Conservation (phyloP, 2,329 filamentous ascomycete species). For the Xylariaceae sp. region DNA sequence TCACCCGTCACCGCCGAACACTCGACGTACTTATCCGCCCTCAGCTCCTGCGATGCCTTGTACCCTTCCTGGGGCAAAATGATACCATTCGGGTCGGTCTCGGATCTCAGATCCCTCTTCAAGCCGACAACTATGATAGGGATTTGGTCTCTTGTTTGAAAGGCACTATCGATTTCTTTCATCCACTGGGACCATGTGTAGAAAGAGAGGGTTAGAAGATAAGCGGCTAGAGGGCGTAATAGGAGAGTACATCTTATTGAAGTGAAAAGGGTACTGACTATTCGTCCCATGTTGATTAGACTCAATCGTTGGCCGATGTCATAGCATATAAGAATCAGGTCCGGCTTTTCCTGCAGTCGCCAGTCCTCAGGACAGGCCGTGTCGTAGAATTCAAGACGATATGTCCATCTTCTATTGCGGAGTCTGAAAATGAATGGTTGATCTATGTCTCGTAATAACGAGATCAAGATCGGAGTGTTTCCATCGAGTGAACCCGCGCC, state of each 20-base stretch:
- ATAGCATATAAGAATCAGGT: conserved; percentile 55
- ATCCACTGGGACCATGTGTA: conserved; percentile 45
- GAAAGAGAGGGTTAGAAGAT: conserved; percentile 1
- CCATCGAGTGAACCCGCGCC: conserved; percentile 37
- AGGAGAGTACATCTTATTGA: background rate
- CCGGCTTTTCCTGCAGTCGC: conserved; percentile 48
- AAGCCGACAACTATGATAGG: conserved; percentile 54
- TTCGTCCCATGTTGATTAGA: conserved; percentile 52
- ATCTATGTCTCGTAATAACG: conserved; percentile 51
- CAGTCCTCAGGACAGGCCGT: conserved; percentile 54
- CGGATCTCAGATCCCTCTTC: conserved; percentile 55
- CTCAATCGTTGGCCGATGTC: conserved; percentile 55
- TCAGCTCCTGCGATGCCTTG: conserved; percentile 50
- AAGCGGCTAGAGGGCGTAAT: background rate
- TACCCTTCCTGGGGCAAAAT: conserved; percentile 59
- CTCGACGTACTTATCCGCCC: conserved; percentile 58
- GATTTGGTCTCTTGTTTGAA: conserved; percentile 42
- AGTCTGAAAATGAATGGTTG: conserved; percentile 57
- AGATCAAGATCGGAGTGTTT: conserved; percentile 34
- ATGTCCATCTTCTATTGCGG: conserved; percentile 40
- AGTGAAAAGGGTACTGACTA: conserved; percentile 37
- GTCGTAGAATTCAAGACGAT: conserved; percentile 55
- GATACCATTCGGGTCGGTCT: conserved; percentile 53
- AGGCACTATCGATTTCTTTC: conserved; percentile 46
- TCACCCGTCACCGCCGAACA: conserved; percentile 58